These are phyloP conservation scores for Hyaloscypha variabilis DNA, from an alignment of 495 filamentous ascomycete species.

Conservation along the genomic window DNA sequence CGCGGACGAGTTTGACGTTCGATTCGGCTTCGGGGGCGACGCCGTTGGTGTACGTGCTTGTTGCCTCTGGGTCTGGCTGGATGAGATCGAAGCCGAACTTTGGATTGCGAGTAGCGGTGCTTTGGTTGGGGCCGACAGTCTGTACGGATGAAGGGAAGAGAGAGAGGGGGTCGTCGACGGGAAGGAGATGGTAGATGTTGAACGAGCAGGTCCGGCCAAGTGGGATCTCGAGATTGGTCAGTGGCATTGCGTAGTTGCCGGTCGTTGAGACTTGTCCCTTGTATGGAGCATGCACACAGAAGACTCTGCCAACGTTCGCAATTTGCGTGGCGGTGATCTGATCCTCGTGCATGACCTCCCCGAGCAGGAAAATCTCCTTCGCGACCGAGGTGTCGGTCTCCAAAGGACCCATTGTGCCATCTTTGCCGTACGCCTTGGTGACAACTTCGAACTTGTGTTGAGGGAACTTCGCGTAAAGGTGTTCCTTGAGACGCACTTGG, in stretches of 20 bases:
- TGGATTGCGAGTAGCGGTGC: neutral
- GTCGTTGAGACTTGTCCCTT: slow-evolving; percentile 44
- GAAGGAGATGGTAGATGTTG: slow-evolving; percentile 1
- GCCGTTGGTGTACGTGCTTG: neutral
- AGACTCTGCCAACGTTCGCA: slow-evolving; percentile 39
- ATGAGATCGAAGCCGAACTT: neutral
- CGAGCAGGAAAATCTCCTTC: slow-evolving; percentile 42
- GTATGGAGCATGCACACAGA: slow-evolving; percentile 45
- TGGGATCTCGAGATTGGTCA: slow-evolving; percentile 16
- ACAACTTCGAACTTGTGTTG: slow-evolving; percentile 72
- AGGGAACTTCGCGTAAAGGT: slow-evolving; percentile 60
- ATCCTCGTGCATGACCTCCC: slow-evolving; percentile 42
- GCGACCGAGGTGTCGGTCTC: slow-evolving; percentile 17
- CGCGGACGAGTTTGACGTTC: neutral
- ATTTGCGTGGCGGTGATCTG: slow-evolving; percentile 44
- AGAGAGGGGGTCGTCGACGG: neutral
- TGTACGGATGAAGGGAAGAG: neutral
- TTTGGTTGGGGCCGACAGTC: neutral
- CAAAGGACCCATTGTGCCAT: slow-evolving; percentile 61
- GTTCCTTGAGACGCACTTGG: slow-evolving; percentile 9
- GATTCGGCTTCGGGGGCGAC: neutral
- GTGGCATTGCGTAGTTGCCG: slow-evolving; percentile 46
- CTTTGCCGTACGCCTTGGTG: slow-evolving; percentile 71
- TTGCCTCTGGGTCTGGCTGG: neutral
- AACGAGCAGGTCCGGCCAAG: neutral